A percentile compares a stretch with the other conserved stretches of the same genome.
phyloP scores from a whole-genome alignment of 1,139 yeast genomes.

The Scheffersomyces insectosa region DNA sequence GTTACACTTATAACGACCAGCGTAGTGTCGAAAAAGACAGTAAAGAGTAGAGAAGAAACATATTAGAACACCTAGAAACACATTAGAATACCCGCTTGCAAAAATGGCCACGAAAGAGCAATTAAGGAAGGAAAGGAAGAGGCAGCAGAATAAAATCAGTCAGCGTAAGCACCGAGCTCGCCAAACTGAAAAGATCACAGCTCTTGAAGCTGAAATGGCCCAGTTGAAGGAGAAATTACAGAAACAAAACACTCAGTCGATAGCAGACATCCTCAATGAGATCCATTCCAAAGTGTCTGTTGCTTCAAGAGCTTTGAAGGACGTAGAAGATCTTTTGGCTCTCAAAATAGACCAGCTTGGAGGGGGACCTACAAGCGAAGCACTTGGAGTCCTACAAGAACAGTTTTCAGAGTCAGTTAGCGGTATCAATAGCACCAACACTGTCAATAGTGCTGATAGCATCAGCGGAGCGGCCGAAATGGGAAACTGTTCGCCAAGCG shows the following conservation, averaged over 20 bases:
- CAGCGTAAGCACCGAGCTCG: constrained; percentile 1
- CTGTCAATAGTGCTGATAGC: too few relatives aligned
- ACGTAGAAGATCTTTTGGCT: background rate
- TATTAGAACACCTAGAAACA: too few relatives aligned
- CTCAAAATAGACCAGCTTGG: background rate
- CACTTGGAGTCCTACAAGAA: too few relatives aligned
- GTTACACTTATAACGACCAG: too few relatives aligned
- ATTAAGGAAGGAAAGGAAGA: background rate
- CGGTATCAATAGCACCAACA: too few relatives aligned
- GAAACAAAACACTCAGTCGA: background rate
- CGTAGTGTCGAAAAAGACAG: too few relatives aligned
- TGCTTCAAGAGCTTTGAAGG: background rate
- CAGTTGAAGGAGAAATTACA: background rate
- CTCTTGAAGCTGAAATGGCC: background rate
- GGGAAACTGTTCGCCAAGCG: too few relatives aligned
- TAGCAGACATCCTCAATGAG: background rate
- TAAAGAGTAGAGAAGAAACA: too few relatives aligned
- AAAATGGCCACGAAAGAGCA: background rate
- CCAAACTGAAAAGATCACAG: background rate
- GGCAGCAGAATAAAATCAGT: constrained; percentile 1
- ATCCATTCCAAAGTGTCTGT: background rate
- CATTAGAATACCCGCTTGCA: background rate
- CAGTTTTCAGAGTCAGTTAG: too few relatives aligned
- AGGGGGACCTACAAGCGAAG: too few relatives aligned
- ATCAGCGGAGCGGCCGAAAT: too few relatives aligned